phyloP scores from a whole-genome alignment of 2,329 filamentous ascomycete species.

The Talaromyces sp. region DNA sequence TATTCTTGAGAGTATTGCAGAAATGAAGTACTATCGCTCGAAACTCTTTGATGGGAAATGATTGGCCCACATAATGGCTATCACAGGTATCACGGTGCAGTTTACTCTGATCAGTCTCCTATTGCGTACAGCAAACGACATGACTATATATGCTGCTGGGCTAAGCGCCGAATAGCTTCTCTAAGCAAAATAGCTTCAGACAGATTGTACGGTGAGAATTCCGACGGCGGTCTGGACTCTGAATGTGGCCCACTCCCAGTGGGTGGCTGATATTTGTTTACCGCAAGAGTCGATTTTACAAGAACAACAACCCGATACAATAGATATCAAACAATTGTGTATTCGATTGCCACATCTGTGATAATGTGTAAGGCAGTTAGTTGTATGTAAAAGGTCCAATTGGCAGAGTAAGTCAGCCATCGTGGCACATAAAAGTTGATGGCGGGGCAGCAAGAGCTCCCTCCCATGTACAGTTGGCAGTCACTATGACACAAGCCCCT shows the following conservation, averaged over 20 bases:
- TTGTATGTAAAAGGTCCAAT: neutral
- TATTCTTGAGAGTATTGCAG: slow-evolving; percentile 90
- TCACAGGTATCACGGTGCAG: neutral
- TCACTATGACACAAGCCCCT: slow-evolving; percentile 11
- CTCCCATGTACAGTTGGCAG: neutral
- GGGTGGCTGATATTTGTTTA: slow-evolving; percentile 1
- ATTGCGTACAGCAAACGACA: neutral
- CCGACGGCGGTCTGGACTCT: neutral
- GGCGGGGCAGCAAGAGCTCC: slow-evolving; percentile 3
- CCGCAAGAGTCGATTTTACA: neutral
- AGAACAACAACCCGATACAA: neutral
- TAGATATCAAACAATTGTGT: neutral
- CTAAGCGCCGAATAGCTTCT: neutral
- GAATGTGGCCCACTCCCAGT: neutral
- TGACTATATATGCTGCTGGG: too few species aligned
- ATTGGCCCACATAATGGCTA: neutral
- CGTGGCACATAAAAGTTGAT: neutral
- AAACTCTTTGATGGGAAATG: slow-evolving; percentile 56
- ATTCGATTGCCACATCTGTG: neutral
- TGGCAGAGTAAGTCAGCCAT: neutral
- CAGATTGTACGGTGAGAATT: neutral
- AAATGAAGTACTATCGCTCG: slow-evolving; percentile 78
- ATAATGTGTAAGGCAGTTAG: neutral
- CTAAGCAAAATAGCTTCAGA: neutral
- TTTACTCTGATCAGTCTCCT: neutral